These are phyloP conservation scores for Lactarius hengduanensis DNA, from an alignment of 768 basidiomycete genomes.

Conservation along the genomic window DNA sequence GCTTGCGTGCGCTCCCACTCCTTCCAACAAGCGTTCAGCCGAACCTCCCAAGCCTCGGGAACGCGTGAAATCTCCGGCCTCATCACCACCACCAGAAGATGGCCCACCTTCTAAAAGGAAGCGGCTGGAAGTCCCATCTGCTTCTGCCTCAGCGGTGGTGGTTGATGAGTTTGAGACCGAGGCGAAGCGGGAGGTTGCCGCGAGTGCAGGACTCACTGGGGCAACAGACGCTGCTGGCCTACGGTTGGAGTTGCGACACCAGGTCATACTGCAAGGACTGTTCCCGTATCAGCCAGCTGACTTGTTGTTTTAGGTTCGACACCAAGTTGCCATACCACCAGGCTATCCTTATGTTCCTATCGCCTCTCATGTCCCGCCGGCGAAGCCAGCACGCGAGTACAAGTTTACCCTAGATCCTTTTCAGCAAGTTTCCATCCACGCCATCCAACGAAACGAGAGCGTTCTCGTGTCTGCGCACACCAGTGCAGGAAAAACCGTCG, in stretches of 20 bases:
- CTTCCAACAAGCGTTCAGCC: constrained; percentile 47
- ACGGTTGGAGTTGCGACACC: constrained; percentile 76
- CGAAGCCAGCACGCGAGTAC: constrained; percentile 89
- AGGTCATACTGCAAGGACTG: constrained; percentile 45
- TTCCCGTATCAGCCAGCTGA: constrained; percentile 9
- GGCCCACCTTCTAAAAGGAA: constrained; percentile 54
- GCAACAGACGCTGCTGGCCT: constrained; percentile 59
- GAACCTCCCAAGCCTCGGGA: constrained; percentile 30
- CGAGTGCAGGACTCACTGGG: constrained; percentile 83
- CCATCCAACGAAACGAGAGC: constrained; percentile 96
- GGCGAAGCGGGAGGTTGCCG: constrained; percentile 87
- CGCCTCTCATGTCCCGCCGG: constrained; percentile 83
- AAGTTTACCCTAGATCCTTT: constrained; percentile 98
- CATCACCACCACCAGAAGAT: constrained; percentile 35
- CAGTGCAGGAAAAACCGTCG: constrained; percentile 98
- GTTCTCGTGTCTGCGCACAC: constrained; percentile 98
- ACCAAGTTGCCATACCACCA: constrained; percentile 94
- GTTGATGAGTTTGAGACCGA: constrained; percentile 91
- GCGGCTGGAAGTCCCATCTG: constrained; percentile 42
- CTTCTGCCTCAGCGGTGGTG: constrained; percentile 73
- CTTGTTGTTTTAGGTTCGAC: constrained; percentile 62
- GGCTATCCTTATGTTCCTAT: constrained; percentile 91
- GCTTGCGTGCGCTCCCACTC: constrained; percentile 32
- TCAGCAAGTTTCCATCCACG: constrained; percentile 90
- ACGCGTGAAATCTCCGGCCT: constrained; percentile 9